phyloP scores from a whole-genome alignment of 768 basidiomycete genomes.

The Daedalea quercina region DNA sequence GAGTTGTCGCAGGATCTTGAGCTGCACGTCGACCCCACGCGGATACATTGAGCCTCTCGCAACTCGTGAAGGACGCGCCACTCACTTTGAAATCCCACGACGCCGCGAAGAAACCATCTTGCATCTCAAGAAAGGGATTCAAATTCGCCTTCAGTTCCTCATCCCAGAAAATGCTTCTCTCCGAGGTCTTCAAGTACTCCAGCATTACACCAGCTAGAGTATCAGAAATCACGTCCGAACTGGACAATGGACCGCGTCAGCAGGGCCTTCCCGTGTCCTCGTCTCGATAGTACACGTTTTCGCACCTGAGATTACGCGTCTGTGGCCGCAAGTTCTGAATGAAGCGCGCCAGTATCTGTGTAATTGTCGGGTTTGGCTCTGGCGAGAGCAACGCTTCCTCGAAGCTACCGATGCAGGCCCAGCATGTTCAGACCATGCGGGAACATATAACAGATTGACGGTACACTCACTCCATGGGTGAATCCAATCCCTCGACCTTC shows the following conservation, averaged over 20 bases:
- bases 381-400: conserved; percentile 71
- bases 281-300: conserved; percentile 27
- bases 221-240: conserved; percentile 75
- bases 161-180: conserved; percentile 78
- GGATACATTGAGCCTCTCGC: conserved; percentile 15
- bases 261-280: conserved; percentile 26
- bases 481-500: conserved; percentile 74
- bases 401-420: conserved; percentile 44
- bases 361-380: conserved; percentile 68
- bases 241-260: conserved; percentile 33
- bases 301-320: conserved; percentile 87
- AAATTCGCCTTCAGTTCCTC: conserved; percentile 59
- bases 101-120: conserved; percentile 74
- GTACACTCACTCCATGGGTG: conserved; percentile 73
- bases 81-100: conserved; percentile 79
- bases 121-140: conserved; percentile 62
- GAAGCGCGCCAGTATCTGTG: conserved; percentile 67
- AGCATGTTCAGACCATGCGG: conserved; percentile 18
- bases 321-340: conserved; percentile 78
- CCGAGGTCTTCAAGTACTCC: conserved; percentile 66
- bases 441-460: conserved; percentile 11
- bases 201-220: conserved; percentile 64
- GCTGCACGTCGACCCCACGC: conserved; percentile 34
- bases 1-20: conserved; percentile 76
- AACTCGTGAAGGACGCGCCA: conserved; percentile 9